Conservation (phyloP, 345 rosid species). For the Conringia planisiliqua region DNA sequence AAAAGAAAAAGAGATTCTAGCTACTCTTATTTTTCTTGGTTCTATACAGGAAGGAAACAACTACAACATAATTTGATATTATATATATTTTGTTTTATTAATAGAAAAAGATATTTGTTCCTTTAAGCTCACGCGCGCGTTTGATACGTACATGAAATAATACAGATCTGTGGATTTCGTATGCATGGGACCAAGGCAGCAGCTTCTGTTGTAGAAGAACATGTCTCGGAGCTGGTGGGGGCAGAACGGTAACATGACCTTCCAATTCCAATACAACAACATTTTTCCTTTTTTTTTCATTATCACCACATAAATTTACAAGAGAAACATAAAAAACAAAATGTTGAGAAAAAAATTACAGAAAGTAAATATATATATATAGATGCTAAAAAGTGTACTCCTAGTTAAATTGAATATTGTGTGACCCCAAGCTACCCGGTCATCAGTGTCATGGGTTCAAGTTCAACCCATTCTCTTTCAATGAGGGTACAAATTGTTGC, state of each 20-base stretch:
- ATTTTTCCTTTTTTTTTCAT: constrained; percentile 10
- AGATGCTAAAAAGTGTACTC: neutral
- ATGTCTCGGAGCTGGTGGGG: constrained; percentile 3
- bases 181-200: constrained; percentile 32
- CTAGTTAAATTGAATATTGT: neutral
- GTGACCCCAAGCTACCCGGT: neutral
- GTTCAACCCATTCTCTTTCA: neutral
- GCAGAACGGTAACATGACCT: constrained; percentile 10
- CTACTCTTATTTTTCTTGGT: neutral
- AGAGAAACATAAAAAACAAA: neutral
- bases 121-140: neutral
- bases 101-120: neutral
- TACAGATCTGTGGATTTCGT: constrained; percentile 24
- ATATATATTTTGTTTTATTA: neutral
- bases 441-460: neutral
- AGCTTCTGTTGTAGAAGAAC: constrained; percentile 27
- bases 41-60: neutral
- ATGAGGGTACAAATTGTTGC: neutral
- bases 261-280: neutral
- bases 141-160: neutral
- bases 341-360: neutral
- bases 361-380: neutral
- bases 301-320: neutral
- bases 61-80: neutral
- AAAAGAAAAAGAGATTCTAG: too few species aligned